Conservation (phyloP, 2,329 filamentous ascomycete species). For the Aspergillaceae sp. region DNA sequence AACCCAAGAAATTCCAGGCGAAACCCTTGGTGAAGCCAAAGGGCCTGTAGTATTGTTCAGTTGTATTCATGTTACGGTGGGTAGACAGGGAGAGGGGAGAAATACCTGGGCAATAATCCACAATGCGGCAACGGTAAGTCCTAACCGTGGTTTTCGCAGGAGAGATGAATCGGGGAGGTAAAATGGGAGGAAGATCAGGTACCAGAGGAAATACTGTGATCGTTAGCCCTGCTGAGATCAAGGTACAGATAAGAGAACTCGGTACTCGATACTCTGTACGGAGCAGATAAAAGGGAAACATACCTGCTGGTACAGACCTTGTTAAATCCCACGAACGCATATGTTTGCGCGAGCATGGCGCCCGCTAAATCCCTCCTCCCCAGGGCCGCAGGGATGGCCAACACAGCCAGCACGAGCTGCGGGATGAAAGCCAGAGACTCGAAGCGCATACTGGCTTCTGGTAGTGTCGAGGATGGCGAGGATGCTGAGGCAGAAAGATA, state of each 20-base stretch:
- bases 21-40: constrained; percentile 69
- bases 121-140: constrained; percentile 55
- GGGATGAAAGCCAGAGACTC: constrained; percentile 84
- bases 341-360: constrained; percentile 89
- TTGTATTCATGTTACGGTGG: neutral
- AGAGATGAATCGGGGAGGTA: constrained; percentile 77
- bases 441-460: constrained; percentile 30
- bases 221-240: neutral
- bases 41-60: constrained; percentile 32
- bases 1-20: constrained; percentile 68
- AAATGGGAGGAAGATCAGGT: constrained; percentile 84
- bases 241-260: too few relatives aligned
- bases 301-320: constrained; percentile 98
- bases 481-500: constrained; percentile 76
- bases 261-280: too few relatives aligned
- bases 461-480: constrained; percentile 10
- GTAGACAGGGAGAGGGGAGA: constrained; percentile 1
- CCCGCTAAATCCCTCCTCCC: constrained; percentile 74
- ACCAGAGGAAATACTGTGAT: constrained; percentile 93
- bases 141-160: constrained; percentile 51
- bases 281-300: constrained; percentile 12
- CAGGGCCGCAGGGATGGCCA: constrained; percentile 65
- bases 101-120: constrained; percentile 67
- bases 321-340: constrained; percentile 95
- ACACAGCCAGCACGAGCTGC: constrained; percentile 69